Percentiles rank a stretch among this genome's conserved stretches.
Conservation (phyloP, 176 grass and related monocot species). For the Tillandsia leiboldiana region DNA sequence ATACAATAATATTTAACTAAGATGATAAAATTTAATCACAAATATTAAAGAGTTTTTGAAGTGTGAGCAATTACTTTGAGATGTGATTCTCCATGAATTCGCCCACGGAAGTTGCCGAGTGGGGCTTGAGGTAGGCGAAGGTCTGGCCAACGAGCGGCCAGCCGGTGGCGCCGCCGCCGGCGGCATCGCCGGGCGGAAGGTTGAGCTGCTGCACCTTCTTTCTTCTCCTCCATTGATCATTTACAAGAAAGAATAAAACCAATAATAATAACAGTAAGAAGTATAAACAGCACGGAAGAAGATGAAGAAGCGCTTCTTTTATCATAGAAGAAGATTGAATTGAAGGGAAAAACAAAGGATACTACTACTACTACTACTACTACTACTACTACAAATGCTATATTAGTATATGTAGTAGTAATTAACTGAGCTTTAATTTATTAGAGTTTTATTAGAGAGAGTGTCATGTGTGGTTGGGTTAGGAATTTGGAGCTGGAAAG, state of each 20-base stretch:
- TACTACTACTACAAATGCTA: no score
- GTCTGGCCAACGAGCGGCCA: constrained; percentile 81
- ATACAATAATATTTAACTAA: no score
- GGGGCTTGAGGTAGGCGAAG: constrained; percentile 70
- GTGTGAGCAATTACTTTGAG: constrained; percentile 36
- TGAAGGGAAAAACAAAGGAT: no score
- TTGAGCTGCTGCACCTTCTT: constrained; percentile 23
- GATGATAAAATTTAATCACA: neutral
- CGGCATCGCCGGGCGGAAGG: constrained; percentile 48
- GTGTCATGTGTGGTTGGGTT: no score
- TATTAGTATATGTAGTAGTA: no score
- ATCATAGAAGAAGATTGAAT: no score
- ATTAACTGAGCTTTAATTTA: no score
- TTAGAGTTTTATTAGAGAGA: no score
- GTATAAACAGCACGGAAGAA: no score
- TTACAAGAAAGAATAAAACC: constrained; percentile 60
- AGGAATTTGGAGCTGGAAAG: no score
- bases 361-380: no score
- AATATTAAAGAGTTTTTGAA: neutral
- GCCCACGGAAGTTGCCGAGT: constrained; percentile 62
- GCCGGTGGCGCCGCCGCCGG: constrained; percentile 8
- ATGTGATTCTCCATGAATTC: constrained; percentile 69
- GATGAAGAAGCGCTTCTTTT: no score
- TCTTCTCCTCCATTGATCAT: neutral
- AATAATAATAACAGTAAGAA: constrained; percentile 1